Conservation (phyloP, 1,284 basidiomycete genomes). For the Microbotryum lychnidis-dioicae region DNA sequence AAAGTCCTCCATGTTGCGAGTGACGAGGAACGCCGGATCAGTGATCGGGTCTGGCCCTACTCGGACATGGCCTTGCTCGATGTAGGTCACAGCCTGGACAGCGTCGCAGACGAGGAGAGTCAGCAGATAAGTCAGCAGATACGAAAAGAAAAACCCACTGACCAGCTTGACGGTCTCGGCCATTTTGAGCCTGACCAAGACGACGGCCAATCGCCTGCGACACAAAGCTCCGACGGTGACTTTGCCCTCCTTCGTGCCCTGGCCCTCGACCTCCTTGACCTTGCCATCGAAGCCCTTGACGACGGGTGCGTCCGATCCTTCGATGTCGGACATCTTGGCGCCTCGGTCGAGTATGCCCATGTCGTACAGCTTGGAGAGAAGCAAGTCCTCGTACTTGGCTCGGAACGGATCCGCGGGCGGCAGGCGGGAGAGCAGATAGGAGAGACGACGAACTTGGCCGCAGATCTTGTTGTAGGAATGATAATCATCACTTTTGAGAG, state of each 20-base stretch:
- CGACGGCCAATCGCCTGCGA: constrained; percentile 79
- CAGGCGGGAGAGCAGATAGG: constrained; percentile 78
- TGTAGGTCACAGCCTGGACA: constrained; percentile 79
- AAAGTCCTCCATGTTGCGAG: constrained; percentile 96
- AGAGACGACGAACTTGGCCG: constrained; percentile 74
- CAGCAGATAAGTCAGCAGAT: constrained; percentile 13
- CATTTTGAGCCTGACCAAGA: constrained; percentile 91
- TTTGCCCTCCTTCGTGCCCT: constrained; percentile 32
- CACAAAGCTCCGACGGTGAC: constrained; percentile 91
- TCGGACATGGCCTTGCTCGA: constrained; percentile 96
- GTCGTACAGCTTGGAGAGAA: constrained; percentile 94
- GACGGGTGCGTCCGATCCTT: constrained; percentile 40
- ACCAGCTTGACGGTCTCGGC: constrained; percentile 90
- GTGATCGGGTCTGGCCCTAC: constrained; percentile 94
- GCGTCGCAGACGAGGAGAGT: constrained; percentile 1
- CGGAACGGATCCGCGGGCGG: constrained; percentile 87
- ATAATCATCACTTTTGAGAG: constrained; percentile 64
- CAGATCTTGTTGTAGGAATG: constrained; percentile 98
- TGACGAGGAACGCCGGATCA: constrained; percentile 94
- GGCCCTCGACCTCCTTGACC: constrained; percentile 53
- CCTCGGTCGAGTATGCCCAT: constrained; percentile 80
- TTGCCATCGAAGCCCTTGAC: constrained; percentile 33
- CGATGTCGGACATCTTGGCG: constrained; percentile 81
- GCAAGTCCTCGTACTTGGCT: constrained; percentile 68
- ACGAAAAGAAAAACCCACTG: constrained; percentile 39